Percentiles rank a stretch among this genome's conserved stretches.
Conservation (phyloP, 2,329 filamentous ascomycete species). For the Penicillium sp. region DNA sequence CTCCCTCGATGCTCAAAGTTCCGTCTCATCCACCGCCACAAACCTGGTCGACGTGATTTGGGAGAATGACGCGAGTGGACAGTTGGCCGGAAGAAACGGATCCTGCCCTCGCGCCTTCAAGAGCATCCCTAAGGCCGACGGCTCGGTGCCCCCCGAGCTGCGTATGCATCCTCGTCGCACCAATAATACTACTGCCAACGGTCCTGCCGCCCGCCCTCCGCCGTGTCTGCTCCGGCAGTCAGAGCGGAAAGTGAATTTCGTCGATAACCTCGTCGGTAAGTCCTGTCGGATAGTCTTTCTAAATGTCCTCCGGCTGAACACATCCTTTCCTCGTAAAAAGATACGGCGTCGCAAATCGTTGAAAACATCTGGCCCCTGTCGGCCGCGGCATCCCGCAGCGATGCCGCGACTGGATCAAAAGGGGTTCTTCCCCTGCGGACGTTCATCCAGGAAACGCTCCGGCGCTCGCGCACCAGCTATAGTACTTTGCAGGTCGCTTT, state of each 20-base stretch:
- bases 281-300: constrained; percentile 38
- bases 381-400: constrained; percentile 69
- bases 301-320: constrained; percentile 24
- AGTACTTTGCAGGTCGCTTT: constrained; percentile 94
- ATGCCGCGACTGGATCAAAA: constrained; percentile 60
- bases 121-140: constrained; percentile 29
- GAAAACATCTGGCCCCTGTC: constrained; percentile 96
- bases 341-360: constrained; percentile 95
- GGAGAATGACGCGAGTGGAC: constrained; percentile 37
- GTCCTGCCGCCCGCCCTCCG: constrained; percentile 56
- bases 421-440: constrained; percentile 83
- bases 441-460: constrained; percentile 95
- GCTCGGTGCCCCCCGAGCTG: constrained; percentile 38
- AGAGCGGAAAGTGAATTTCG: constrained; percentile 90
- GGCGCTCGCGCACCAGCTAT: constrained; percentile 92
- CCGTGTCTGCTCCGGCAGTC: constrained; percentile 77
- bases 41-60: constrained; percentile 54
- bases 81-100: constrained; percentile 24
- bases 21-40: constrained; percentile 64
- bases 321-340: constrained; percentile 47
- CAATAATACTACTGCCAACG: constrained; percentile 47
- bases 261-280: constrained; percentile 98
- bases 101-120: constrained; percentile 25
- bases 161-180: constrained; percentile 53
- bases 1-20: constrained; percentile 65